A percentile compares a stretch with the other conserved stretches of the same genome.
phyloP scores from a whole-genome alignment of 495 filamentous ascomycete genomes.

The Penicillium dipodomyicola region DNA sequence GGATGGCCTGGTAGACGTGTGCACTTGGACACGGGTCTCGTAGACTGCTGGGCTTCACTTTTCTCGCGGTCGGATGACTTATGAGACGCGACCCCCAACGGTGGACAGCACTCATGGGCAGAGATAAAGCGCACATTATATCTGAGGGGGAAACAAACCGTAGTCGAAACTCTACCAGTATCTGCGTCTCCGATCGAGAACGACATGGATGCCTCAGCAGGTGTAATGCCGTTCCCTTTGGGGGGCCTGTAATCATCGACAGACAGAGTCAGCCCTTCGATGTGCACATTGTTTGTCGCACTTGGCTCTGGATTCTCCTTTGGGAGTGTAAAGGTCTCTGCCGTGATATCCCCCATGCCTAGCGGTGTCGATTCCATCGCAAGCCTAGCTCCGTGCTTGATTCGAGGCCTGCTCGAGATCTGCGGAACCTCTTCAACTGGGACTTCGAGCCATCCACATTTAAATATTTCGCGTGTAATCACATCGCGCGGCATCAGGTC shows the following conservation, averaged over 20 bases:
- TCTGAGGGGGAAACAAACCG: constrained; percentile 48
- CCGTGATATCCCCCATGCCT: constrained; percentile 44
- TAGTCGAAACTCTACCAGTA: constrained; percentile 33
- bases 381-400: constrained; percentile 39
- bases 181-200: constrained; percentile 36
- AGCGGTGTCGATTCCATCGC: constrained; percentile 38
- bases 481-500: constrained; percentile 46
- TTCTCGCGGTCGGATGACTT: constrained; percentile 6
- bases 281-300: constrained; percentile 15
- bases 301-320: constrained; percentile 20
- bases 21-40: constrained; percentile 15
- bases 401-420: constrained; percentile 32
- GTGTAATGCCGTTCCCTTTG: constrained; percentile 31
- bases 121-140: constrained; percentile 67
- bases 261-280: constrained; percentile 25
- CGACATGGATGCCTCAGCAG: constrained; percentile 49
- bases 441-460: constrained; percentile 66
- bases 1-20: constrained; percentile 56
- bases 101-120: constrained; percentile 61
- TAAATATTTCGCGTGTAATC: constrained; percentile 32
- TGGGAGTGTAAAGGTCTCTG: constrained; percentile 44
- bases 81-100: constrained; percentile 35
- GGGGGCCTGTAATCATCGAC: constrained; percentile 18
- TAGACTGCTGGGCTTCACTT: constrained; percentile 34
- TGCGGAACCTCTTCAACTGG: constrained; percentile 35